phyloP scores from a whole-genome alignment of 179 eudicot species.

The Pouteria campechiana region DNA sequence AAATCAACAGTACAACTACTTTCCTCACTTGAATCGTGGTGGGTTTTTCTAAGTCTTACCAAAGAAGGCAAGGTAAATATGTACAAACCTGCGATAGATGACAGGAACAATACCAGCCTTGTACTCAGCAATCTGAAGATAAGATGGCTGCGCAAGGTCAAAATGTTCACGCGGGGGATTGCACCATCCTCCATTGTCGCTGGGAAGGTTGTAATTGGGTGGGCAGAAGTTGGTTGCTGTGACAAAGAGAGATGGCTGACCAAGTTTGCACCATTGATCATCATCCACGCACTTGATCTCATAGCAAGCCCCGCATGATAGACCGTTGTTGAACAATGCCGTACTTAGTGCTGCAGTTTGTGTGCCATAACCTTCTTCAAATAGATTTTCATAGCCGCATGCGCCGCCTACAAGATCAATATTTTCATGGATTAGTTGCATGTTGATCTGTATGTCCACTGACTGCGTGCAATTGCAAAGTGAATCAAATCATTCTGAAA shows the following conservation, averaged over 20 bases:
- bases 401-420: slow-evolving; percentile 35
- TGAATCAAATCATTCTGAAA: background rate
- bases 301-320: slow-evolving; percentile 56
- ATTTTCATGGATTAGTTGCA: background rate
- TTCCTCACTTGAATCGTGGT: too few relatives aligned
- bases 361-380: slow-evolving; percentile 31
- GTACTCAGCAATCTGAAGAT: slow-evolving; percentile 34
- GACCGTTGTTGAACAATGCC: slow-evolving; percentile 43
- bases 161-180: slow-evolving; percentile 59
- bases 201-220: slow-evolving; percentile 15
- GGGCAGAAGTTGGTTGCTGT: slow-evolving; percentile 69
- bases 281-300: slow-evolving; percentile 39
- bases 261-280: slow-evolving; percentile 34
- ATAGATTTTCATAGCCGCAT: slow-evolving; percentile 45
- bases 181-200: slow-evolving; percentile 52
- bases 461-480: background rate
- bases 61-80: background rate
- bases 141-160: slow-evolving; percentile 56
- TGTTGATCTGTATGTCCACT: background rate
- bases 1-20: too few relatives aligned
- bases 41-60: too few relatives aligned
- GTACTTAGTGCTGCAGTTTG: slow-evolving; percentile 51
- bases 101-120: slow-evolving; percentile 55
- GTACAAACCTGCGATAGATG: slow-evolving; percentile 57
- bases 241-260: slow-evolving; percentile 25